Percentiles rank a stretch among this genome's conserved stretches.
Conservation (phyloP, 805 yeast species). For the Pichia membranifaciens region DNA sequence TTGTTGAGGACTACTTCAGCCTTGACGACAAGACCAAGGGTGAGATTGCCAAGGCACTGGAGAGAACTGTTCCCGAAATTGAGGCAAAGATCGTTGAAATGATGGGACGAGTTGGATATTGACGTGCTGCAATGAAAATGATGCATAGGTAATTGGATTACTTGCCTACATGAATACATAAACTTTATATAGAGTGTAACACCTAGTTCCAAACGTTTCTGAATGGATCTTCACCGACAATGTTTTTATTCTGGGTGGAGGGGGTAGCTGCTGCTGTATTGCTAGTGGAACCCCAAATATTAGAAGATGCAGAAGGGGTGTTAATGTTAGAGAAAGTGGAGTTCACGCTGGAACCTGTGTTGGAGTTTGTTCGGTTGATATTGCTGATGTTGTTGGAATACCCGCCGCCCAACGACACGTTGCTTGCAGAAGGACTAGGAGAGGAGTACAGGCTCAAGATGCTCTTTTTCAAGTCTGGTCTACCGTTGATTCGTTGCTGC, state of each 20-base stretch:
- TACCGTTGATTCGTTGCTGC: slow-evolving; percentile 22
- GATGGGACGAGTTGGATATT: slow-evolving; percentile 35
- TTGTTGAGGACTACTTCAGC: slow-evolving; percentile 53
- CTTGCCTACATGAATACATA: background rate
- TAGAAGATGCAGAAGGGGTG: slow-evolving; percentile 12
- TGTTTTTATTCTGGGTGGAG: slow-evolving; percentile 8
- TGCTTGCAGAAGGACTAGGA: slow-evolving; percentile 32
- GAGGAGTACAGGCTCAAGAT: slow-evolving; percentile 83
- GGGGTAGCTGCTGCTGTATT: background rate
- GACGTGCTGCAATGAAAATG: background rate
- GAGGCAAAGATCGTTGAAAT: slow-evolving; percentile 48
- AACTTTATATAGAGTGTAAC: background rate
- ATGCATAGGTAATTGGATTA: background rate
- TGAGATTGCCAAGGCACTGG: slow-evolving; percentile 37
- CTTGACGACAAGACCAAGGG: slow-evolving; percentile 33
- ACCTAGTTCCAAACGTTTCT: slow-evolving; percentile 29
- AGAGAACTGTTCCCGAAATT: slow-evolving; percentile 43
- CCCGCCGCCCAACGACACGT: background rate
- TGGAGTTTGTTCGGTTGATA: background rate
- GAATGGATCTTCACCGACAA: slow-evolving; percentile 25
- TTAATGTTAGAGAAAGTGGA: background rate
- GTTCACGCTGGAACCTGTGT: background rate
- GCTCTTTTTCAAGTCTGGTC: slow-evolving; percentile 89
- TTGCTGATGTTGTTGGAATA: background rate
- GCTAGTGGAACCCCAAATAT: slow-evolving; percentile 9